phyloP scores from a whole-genome alignment of 805 yeast species.

The Candida manassasensis region DNA sequence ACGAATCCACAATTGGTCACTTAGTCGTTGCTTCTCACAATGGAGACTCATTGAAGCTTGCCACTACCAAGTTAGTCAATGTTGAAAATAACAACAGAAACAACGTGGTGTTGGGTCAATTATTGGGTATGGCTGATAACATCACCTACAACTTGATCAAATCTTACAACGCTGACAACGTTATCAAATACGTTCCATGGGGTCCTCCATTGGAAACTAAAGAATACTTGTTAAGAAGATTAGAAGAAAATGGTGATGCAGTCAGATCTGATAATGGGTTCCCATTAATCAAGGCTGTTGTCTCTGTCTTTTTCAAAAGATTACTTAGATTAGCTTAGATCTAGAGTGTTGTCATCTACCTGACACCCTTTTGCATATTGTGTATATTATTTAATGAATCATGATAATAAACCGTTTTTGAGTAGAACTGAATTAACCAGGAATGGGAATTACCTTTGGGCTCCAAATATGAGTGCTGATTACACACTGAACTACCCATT shows the following conservation, averaged over 20 bases:
- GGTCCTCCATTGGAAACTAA: slow-evolving; percentile 94
- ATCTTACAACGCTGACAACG: slow-evolving; percentile 61
- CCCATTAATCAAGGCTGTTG: slow-evolving; percentile 59
- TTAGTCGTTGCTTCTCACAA: slow-evolving; percentile 92
- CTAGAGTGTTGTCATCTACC: background rate
- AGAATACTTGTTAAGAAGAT: slow-evolving; percentile 80
- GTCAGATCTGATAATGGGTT: slow-evolving; percentile 81
- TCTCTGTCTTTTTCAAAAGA: slow-evolving; percentile 21
- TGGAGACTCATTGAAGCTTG: slow-evolving; percentile 67
- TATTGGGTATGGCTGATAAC: slow-evolving; percentile 94
- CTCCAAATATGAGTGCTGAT: slow-evolving; percentile 37
- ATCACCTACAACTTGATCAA: slow-evolving; percentile 70
- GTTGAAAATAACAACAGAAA: slow-evolving; percentile 27
- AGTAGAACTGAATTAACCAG: background rate
- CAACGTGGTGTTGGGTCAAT: slow-evolving; percentile 82
- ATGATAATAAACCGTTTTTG: background rate
- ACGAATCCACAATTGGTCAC: slow-evolving; percentile 58
- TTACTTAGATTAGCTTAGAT: slow-evolving; percentile 6
- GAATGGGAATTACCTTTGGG: slow-evolving; percentile 1
- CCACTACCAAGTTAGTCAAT: slow-evolving; percentile 49
- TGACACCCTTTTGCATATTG: background rate
- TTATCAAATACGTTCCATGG: slow-evolving; percentile 95
- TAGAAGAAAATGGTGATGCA: slow-evolving; percentile 95
- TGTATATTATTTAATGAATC: background rate
- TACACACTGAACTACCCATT: slow-evolving; percentile 63